Percentiles rank a stretch among this genome's conserved stretches.
phyloP scores from a whole-genome alignment of 345 rosid species.

The Cardiospermum halicacabum region DNA sequence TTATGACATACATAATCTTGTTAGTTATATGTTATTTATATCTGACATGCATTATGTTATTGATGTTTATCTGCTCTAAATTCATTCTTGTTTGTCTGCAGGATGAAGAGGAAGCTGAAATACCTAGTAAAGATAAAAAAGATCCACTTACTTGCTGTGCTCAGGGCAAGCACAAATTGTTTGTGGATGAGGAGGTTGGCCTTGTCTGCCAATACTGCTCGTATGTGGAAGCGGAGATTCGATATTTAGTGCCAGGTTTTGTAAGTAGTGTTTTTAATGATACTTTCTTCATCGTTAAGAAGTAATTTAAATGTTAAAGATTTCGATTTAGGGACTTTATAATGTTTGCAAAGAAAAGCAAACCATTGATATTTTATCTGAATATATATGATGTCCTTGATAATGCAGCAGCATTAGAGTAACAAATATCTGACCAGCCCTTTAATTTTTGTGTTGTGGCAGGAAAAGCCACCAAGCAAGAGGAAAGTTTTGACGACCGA shows the following conservation, averaged over 20 bases:
- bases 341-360: neutral
- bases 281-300: neutral
- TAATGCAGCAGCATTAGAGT: neutral
- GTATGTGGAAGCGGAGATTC: constrained; percentile 34
- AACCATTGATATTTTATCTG: neutral
- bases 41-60: neutral
- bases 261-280: constrained; percentile 27
- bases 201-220: constrained; percentile 36
- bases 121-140: neutral
- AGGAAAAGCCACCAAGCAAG: constrained; percentile 20
- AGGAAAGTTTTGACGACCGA: constrained; percentile 10
- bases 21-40: neutral
- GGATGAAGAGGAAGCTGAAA: constrained; percentile 9
- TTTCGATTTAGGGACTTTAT: neutral
- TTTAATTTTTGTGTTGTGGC: constrained; percentile 18
- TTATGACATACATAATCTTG: neutral
- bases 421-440: constrained; percentile 11
- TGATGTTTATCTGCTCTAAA: neutral
- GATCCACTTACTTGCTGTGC: constrained; percentile 16
- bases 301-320: no score
- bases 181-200: constrained; percentile 55
- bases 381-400: neutral
- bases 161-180: constrained; percentile 37
- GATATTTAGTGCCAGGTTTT: constrained; percentile 34
- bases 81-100: constrained; percentile 14